Base-by-base conservation (phyloP, 2,329 filamentous ascomycete species). In the Monosporascus sp. region DNA sequence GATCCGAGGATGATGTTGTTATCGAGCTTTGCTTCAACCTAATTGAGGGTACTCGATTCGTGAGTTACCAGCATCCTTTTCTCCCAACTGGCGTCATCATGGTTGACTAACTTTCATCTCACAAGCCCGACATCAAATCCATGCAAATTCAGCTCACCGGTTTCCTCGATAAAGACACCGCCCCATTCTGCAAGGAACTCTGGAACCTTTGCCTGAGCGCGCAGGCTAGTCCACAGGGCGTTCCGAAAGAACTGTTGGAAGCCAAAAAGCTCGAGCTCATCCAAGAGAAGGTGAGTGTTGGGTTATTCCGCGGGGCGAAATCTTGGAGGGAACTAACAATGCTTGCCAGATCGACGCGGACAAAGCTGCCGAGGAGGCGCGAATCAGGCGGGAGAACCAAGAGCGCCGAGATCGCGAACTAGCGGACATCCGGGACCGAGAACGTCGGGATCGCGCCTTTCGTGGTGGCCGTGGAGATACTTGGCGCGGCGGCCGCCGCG, bases 241-340 rank as follows among this genome's bases (percentile, higher is more conserved):
- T 99, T 14, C 93, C 94, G 0, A 93, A 96, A 71, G 92, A 97
- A 71, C 79, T 99, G 43, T 76, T 99, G 3, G 94, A 99, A 69
- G 92, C 93, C 1, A 99, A 99, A 78, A 99, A 97, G 73, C 76
- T 90, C 45, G 94, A 99, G 72, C 77, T 99, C 48, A 90, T 94
- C 57, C 91, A 97, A 72, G 91, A 97, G 73, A 96, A 96, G 86
- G 93, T 95, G 70, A 34, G 31, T 2, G 31, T 34, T 9, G 31
- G 5, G 31, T 34, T 34, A 34, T 34, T 14, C 9, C 31, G 31
- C 3, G 5, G 4, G 9, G 31, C 31, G 31, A 5, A 3, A 11
- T 11, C 31, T 14, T 34, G 31, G 31, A 0, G 31, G 36, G 49
- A 41, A 22, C 54, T 60, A 48, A 59, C 49, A 37, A 34, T 34